phyloP scores from a whole-genome alignment of 106 monocot genomes.

The Ottelia alismoides region DNA sequence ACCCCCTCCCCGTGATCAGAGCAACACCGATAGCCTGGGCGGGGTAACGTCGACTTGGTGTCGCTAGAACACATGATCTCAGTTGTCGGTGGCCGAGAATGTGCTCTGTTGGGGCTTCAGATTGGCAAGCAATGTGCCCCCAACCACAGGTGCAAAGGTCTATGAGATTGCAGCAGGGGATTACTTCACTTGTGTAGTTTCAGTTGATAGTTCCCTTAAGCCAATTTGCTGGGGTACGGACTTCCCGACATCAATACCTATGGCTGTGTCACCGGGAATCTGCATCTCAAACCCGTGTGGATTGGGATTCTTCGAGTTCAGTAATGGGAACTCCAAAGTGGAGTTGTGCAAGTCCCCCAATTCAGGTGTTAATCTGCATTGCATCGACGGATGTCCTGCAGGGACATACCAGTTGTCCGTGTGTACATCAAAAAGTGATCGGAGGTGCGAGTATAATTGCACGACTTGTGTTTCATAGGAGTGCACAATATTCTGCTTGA shows the following conservation, averaged over 20 bases:
- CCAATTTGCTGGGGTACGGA: conserved; percentile 81
- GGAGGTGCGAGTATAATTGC: conserved; percentile 52
- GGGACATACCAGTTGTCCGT: conserved; percentile 26
- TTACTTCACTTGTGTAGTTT: conserved; percentile 84
- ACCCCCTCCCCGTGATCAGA: conserved; percentile 28
- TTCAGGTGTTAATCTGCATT: conserved; percentile 70
- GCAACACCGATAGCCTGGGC: conserved; percentile 11
- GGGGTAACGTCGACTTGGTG: conserved; percentile 36
- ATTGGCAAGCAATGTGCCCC: conserved; percentile 41
- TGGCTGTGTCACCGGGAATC: conserved; percentile 85
- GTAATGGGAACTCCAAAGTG: conserved; percentile 9
- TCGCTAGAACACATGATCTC: conserved; percentile 62
- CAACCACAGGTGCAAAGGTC: conserved; percentile 38
- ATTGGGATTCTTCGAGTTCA: conserved; percentile 64
- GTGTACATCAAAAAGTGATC: conserved; percentile 45
- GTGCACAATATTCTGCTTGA: conserved; percentile 37
- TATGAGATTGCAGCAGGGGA: conserved; percentile 70
- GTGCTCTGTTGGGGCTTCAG: conserved; percentile 85
- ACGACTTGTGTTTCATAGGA: conserved; percentile 33
- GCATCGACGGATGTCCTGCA: conserved; percentile 49
- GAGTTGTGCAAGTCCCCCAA: conserved; percentile 42
- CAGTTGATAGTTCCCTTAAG: conserved; percentile 31
- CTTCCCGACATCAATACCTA: conserved; percentile 65
- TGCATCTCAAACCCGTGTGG: conserved; percentile 53
- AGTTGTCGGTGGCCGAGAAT: conserved; percentile 56